Percentiles rank a stretch among this genome's conserved stretches.
Evolutionary conservation across 441 rosid species (phyloP).

Genomic region (Arabidopsis hybrid): DNA sequence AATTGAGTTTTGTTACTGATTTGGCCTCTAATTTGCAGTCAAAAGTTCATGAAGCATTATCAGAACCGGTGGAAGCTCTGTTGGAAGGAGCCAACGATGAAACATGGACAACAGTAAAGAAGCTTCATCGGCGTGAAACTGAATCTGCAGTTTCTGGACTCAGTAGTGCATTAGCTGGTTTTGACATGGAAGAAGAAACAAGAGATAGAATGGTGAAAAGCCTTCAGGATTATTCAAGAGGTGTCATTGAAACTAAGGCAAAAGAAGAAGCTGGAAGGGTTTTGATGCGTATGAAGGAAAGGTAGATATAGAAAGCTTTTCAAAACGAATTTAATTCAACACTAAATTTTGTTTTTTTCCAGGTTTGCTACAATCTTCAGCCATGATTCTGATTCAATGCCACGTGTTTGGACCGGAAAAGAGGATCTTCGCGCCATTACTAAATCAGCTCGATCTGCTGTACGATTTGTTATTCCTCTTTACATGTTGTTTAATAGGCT

Average conservation of each 20-base stretch:
- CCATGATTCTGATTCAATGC: slow-evolving; percentile 97
- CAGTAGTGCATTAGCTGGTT: slow-evolving; percentile 69
- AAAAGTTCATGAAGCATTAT: slow-evolving; percentile 69
- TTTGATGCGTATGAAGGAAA: slow-evolving; percentile 87
- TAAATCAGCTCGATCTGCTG: slow-evolving; percentile 86
- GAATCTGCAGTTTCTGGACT: slow-evolving; percentile 74
- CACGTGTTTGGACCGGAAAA: slow-evolving; percentile 96
- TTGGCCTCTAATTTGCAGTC: slow-evolving; percentile 54
- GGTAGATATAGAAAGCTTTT: slow-evolving; percentile 54
- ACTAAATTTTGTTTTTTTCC: slow-evolving; percentile 23
- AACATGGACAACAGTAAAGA: slow-evolving; percentile 88
- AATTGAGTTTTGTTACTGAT: slow-evolving; percentile 27
- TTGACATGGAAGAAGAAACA: slow-evolving; percentile 74
- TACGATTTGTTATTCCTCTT: slow-evolving; percentile 45
- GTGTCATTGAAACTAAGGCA: slow-evolving; percentile 83
- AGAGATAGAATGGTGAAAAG: slow-evolving; percentile 63
- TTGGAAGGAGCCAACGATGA: slow-evolving; percentile 78
- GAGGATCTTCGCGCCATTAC: slow-evolving; percentile 95
- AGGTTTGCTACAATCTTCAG: slow-evolving; percentile 87
- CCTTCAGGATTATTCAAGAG: slow-evolving; percentile 67
- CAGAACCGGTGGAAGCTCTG: slow-evolving; percentile 93
- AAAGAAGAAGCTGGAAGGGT: slow-evolving; percentile 92
- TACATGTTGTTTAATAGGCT: neutral
- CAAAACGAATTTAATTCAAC: slow-evolving; percentile 11
- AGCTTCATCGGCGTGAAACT: slow-evolving; percentile 72